A percentile compares a stretch with the other conserved stretches of the same genome.
phyloP scores from a whole-genome alignment of 768 basidiomycete species.

The Boletus insuetus region DNA sequence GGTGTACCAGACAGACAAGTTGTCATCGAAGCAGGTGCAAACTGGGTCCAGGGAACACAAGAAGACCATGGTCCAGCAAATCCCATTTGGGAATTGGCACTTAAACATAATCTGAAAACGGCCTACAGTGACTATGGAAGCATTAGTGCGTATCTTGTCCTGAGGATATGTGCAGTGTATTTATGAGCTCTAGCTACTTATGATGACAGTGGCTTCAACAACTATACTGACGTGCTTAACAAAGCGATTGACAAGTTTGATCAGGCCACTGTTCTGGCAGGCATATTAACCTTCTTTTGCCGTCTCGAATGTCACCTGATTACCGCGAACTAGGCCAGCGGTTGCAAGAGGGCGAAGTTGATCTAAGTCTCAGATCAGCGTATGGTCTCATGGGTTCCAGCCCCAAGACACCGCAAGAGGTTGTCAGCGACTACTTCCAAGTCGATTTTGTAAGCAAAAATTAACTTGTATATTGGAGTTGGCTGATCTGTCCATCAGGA shows the following conservation, averaged over 20 bases:
- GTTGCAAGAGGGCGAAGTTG: constrained; percentile 37
- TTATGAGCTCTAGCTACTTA: constrained; percentile 44
- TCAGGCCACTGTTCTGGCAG: constrained; percentile 43
- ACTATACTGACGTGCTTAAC: constrained; percentile 48
- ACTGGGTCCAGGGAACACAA: constrained; percentile 61
- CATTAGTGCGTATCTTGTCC: constrained; percentile 37
- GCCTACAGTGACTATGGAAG: constrained; percentile 43
- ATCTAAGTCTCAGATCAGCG: constrained; percentile 51
- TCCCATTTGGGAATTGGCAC: constrained; percentile 56
- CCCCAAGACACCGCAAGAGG: constrained; percentile 43
- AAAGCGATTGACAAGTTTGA: constrained; percentile 39
- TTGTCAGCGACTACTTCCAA: constrained; percentile 57
- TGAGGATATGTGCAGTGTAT: not conserved
- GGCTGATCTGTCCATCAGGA: constrained; percentile 21
- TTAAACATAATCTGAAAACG: constrained; percentile 51
- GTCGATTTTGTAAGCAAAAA: constrained; percentile 35
- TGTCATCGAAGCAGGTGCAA: constrained; percentile 56
- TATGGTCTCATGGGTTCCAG: constrained; percentile 50
- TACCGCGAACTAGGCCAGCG: constrained; percentile 6
- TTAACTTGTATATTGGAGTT: not conserved
- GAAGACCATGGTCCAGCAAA: constrained; percentile 49
- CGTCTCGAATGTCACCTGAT: constrained; percentile 44
- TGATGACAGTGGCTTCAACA: constrained; percentile 46
- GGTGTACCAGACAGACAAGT: constrained; percentile 37
- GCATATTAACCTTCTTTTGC: constrained; percentile 31